A percentile compares a stretch with the other conserved stretches of the same genome.
These are phyloP conservation scores for Metarhizium humberi DNA, from an alignment of 2,329 filamentous ascomycete genomes.

Conservation along the genomic window DNA sequence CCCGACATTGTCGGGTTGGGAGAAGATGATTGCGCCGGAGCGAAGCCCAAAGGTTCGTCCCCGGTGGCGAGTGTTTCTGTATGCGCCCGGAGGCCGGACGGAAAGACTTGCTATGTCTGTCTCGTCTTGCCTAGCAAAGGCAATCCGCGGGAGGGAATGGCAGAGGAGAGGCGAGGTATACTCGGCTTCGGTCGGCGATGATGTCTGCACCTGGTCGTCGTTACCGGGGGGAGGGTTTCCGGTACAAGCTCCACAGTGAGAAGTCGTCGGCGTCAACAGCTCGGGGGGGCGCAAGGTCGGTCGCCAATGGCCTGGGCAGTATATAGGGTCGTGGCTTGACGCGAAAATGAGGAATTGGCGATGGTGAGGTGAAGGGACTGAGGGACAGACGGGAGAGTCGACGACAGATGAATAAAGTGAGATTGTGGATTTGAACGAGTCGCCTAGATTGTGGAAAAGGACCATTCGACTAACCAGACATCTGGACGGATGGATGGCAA, in stretches of 20 bases:
- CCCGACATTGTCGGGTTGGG: slow-evolving; percentile 20
- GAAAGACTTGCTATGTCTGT: not conserved
- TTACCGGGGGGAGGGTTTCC: too few relatives aligned
- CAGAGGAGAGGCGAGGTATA: not conserved
- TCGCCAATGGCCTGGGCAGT: not conserved
- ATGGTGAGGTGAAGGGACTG: not conserved
- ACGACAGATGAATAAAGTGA: not conserved
- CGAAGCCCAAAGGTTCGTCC: not conserved
- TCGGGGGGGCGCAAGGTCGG: not conserved
- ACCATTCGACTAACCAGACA: too few relatives aligned
- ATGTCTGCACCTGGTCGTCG: not conserved
- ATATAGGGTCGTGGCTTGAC: not conserved
- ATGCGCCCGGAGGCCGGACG: not conserved
- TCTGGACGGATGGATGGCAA: not conserved
- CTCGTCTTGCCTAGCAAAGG: not conserved
- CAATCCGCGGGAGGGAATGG: not conserved
- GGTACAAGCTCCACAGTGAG: slow-evolving; percentile 1
- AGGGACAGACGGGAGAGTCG: slow-evolving; percentile 1
- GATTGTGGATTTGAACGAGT: not conserved
- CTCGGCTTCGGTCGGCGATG: not conserved
- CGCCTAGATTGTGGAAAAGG: not conserved
- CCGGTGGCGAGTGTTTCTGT: not conserved
- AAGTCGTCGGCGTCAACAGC: not conserved
- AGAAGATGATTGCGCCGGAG: not conserved
- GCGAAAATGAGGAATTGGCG: not conserved